These are phyloP conservation scores for Vitis rotundifolia DNA, from an alignment of 164 flowering plant genomes.

Conservation along the genomic window DNA sequence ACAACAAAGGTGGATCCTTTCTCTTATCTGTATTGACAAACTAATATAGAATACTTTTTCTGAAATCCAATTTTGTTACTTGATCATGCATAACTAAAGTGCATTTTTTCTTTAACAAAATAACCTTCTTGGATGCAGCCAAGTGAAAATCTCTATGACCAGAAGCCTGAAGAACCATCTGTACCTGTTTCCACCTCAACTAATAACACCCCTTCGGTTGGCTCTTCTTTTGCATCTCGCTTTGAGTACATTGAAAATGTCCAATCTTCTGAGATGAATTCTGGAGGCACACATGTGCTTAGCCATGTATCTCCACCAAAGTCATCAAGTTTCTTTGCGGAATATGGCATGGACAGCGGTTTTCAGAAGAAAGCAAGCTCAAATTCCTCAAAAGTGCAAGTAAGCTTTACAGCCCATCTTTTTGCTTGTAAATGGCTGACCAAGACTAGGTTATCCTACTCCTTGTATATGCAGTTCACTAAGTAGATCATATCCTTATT, in stretches of 20 bases:
- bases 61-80: not conserved
- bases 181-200: conserved; percentile 53
- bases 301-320: conserved; percentile 90
- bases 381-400: conserved; percentile 73
- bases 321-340: conserved; percentile 84
- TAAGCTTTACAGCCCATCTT: conserved; percentile 21
- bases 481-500: not conserved
- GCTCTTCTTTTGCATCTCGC: conserved; percentile 65
- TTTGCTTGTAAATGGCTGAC: not conserved
- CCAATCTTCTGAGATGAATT: conserved; percentile 49
- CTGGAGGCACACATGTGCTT: conserved; percentile 53
- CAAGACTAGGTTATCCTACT: not conserved
- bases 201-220: conserved; percentile 35
- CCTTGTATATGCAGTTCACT: not conserved
- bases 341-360: conserved; percentile 89
- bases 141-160: conserved; percentile 90
- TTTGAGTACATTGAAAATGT: conserved; percentile 83
- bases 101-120: not conserved
- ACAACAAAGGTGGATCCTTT: conserved; percentile 64
- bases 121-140: conserved; percentile 49
- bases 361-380: conserved; percentile 62
- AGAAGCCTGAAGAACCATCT: conserved; percentile 89
- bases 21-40: not conserved
- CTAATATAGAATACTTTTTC: not conserved
- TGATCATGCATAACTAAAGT: not conserved